Percentiles rank a stretch among this genome's conserved stretches.
phyloP scores from a whole-genome alignment of 306 rosid species.

The Senna siamea region DNA sequence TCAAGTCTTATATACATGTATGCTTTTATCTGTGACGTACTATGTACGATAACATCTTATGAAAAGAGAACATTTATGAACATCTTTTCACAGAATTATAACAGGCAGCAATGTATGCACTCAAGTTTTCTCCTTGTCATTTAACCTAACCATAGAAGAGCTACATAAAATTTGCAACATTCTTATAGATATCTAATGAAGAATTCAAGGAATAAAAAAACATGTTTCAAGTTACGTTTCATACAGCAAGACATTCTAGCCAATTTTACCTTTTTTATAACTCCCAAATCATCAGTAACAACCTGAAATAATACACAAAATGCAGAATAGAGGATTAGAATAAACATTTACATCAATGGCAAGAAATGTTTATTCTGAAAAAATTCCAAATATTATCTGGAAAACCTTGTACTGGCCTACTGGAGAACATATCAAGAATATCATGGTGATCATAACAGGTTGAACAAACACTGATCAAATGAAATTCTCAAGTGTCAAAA shows the following conservation, averaged over 20 bases:
- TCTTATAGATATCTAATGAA: too few relatives aligned
- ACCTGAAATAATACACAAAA: conserved; percentile 63
- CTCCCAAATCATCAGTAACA: conserved; percentile 84
- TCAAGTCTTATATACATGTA: background rate
- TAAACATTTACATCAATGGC: conserved; percentile 1
- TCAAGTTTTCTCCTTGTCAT: too few relatives aligned
- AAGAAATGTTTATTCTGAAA: background rate
- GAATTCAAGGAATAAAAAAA: too few relatives aligned
- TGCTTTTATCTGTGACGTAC: background rate
- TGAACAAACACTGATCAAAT: conserved; percentile 26
- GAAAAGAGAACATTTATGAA: background rate
- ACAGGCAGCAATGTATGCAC: conserved; percentile 11
- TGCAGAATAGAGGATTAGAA: conserved; percentile 32
- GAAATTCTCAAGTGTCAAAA: conserved; percentile 18
- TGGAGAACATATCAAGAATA: conserved; percentile 30
- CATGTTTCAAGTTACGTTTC: conserved; percentile 7
- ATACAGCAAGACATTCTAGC: conserved; percentile 23
- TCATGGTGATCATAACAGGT: conserved; percentile 32
- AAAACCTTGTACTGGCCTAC: conserved; percentile 18
- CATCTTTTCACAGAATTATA: background rate
- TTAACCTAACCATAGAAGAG: too few relatives aligned
- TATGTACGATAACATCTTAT: background rate
- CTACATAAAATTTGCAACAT: too few relatives aligned
- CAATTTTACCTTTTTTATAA: conserved; percentile 77
- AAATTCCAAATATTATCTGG: background rate